Evolutionary conservation across 1,284 basidiomycete species (phyloP), one percentile per base, ranked within the genome.

Genomic region (Pseudomicrostroma phylloplanum): DNA sequence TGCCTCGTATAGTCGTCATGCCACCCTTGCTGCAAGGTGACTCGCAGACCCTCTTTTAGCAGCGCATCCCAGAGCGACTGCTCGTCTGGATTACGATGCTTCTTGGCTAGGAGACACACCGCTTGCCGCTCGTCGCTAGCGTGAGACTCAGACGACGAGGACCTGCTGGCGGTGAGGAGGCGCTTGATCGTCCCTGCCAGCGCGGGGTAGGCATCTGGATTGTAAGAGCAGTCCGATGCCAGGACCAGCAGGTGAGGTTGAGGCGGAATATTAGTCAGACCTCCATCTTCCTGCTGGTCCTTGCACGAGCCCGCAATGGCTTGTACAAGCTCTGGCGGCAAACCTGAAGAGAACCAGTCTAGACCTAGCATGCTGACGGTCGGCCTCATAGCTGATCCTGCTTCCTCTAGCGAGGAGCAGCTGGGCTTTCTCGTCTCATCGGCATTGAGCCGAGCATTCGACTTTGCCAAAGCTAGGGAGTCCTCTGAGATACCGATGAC

Each of bases 171-270:
- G 23, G 6, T 19, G 7, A 23, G 19, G 56, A 43, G 26, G 54
- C 26, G 6, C 23, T n/a, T 25, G 23, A 23, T 17, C 56, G 46
- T 15, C 26, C 23, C 40, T 9, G 56, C 56, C 1, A 65, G 36
- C 2, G 59, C 36, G 1, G 25, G 9, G 54, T 57, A 65, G 51
- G 56, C 58, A 8, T 55, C 30, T 19, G 63, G 60, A 43, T 65
- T 65, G 63, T 65, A 65, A 1, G 63, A 62, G 56, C 63, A 65
- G 55, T 65, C 63, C 9, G 63, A 61, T 12, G 58, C 57, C 40
- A 65, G 36, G 0, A 65, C 43, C 46, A 65, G 54, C 4, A 54
- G 51, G 25, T 21, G 17, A 8, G 51, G 51, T 26, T 19, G 51
- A 23, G 51, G 26, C 25, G 17, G 17, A 17, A 12, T 6, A 21